A percentile compares a stretch with the other conserved stretches of the same genome.
These are phyloP conservation scores for Postia placenta DNA, from an alignment of 768 basidiomycete genomes.

Conservation along the genomic window DNA sequence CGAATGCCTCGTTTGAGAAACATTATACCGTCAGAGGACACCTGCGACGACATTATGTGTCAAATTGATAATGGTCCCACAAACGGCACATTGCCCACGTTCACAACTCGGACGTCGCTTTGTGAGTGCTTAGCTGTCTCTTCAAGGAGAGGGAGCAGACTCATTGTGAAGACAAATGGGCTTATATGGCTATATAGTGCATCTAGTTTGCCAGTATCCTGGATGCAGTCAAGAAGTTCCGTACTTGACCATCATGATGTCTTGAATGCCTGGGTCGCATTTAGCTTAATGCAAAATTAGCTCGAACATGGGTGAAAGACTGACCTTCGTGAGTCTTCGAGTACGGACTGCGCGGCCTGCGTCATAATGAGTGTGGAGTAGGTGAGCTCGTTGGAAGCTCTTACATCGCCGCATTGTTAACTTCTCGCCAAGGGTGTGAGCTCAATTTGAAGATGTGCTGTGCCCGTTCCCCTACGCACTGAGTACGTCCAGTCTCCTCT, in stretches of 20 bases:
- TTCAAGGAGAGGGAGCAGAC: conserved; percentile 26
- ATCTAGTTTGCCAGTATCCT: too few relatives aligned
- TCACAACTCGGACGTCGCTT: conserved; percentile 27
- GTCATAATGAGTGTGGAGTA: too few relatives aligned
- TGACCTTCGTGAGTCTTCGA: conserved; percentile 7
- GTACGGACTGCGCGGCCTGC: conserved; percentile 18
- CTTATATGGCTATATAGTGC: conserved; percentile 25
- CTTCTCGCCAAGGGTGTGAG: too few relatives aligned
- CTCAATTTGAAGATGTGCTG: too few relatives aligned
- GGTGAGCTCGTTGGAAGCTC: too few relatives aligned
- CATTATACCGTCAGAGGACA: conserved; percentile 10
- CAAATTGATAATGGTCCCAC: too few relatives aligned
- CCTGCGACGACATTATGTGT: conserved; percentile 9
- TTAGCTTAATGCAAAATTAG: not conserved
- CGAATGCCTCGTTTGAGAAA: conserved; percentile 15
- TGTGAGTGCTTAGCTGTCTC: conserved; percentile 19
- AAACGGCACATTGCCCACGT: conserved; percentile 10
- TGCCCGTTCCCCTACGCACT: too few relatives aligned
- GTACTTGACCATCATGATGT: conserved; percentile 36
- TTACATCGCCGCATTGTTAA: conserved; percentile 4
- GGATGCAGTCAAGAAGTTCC: not conserved
- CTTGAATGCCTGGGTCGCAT: conserved; percentile 26
- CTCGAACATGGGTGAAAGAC: not conserved
- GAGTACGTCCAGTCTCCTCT: conserved; percentile 49
- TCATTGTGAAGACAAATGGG: conserved; percentile 22